Evolutionary conservation across 768 basidiomycete genomes (phyloP), one percentile per base, ranked within the genome.

Genomic region (Phaffia tasmanica): DNA sequence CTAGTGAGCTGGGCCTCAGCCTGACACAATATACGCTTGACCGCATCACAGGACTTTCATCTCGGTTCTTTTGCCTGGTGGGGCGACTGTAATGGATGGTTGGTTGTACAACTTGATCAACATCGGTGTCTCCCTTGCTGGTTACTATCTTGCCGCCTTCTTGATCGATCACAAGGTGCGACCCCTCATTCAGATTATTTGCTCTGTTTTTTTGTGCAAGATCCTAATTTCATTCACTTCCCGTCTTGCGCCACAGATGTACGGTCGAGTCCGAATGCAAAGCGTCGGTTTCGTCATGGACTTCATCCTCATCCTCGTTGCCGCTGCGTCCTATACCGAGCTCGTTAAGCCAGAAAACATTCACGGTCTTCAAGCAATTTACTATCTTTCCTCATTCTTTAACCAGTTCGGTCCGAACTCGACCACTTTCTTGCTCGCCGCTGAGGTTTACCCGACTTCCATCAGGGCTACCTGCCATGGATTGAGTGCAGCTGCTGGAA

Each of bases 61-160:
- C 74, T 72, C 70, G 61, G 74, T 78, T 72, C 73, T 79, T 69
- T 70, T 72, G 50, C 78, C 77, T 4, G 70, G 71, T 35, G 70
- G 73, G n/a, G 15, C 57, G 23, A 73, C 74, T 57, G 75, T 79
- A 64, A 76, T 76, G 50, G 75, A 75, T 49, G 72, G 70, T 21
- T 78, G 77, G 78, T 71, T 76, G 49, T 78, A 76, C 75, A 78
- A 78, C 71, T 65, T 79, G 67, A 73, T 77, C 71, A 79, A 77
- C 68, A 71, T 74, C 67, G 78, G 75, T 54, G 77, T 78, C 30
- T 72, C 73, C 4, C 73, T 79, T 23, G 69, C 67, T 30, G 78
- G 78, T 1, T 79, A 79, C 70, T 79, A 79, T 72, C 62, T 76
- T 42, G 75, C 77, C 6, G 75, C 77, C 15, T 50, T 78, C 30